These are phyloP conservation scores for Gossypium davidsonii DNA, from an alignment of 441 rosid genomes.

Conservation along the genomic window DNA sequence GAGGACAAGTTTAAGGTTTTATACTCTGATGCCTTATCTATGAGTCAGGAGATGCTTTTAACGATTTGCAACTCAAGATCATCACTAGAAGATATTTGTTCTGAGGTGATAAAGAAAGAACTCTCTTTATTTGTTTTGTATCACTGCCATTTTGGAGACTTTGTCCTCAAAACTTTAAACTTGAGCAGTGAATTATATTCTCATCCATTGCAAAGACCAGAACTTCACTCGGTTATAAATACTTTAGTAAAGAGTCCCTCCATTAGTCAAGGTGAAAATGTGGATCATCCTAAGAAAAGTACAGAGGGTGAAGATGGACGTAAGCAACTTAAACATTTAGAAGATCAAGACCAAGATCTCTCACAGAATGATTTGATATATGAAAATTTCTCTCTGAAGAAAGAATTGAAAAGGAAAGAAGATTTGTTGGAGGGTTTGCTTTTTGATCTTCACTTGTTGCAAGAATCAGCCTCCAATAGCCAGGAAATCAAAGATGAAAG, in stretches of 20 bases:
- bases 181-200: conserved; percentile 21
- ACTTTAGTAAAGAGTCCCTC: conserved; percentile 16
- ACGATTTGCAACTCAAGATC: conserved; percentile 39
- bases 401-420: conserved; percentile 77
- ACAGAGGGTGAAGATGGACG: conserved; percentile 20
- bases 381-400: conserved; percentile 58
- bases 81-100: conserved; percentile 48
- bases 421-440: conserved; percentile 73
- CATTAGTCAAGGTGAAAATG: conserved; percentile 17
- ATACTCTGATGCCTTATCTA: conserved; percentile 38
- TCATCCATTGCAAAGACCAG: conserved; percentile 24
- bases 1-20: conserved; percentile 46
- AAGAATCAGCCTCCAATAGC: conserved; percentile 70
- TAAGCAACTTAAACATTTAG: conserved; percentile 24
- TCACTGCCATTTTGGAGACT: conserved; percentile 45
- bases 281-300: conserved; percentile 20
- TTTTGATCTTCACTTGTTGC: conserved; percentile 85
- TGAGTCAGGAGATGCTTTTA: conserved; percentile 40
- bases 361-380: conserved; percentile 26
- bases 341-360: conserved; percentile 27
- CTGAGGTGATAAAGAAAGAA: conserved; percentile 51
- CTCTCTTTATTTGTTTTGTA: conserved; percentile 38
- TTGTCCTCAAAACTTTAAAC: conserved; percentile 30
- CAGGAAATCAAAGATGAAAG: conserved; percentile 70
- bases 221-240: conserved; percentile 13